A percentile compares a stretch with the other conserved stretches of the same genome.
phyloP scores from a whole-genome alignment of 2,329 filamentous ascomycete species.

The Verticillium longisporum region DNA sequence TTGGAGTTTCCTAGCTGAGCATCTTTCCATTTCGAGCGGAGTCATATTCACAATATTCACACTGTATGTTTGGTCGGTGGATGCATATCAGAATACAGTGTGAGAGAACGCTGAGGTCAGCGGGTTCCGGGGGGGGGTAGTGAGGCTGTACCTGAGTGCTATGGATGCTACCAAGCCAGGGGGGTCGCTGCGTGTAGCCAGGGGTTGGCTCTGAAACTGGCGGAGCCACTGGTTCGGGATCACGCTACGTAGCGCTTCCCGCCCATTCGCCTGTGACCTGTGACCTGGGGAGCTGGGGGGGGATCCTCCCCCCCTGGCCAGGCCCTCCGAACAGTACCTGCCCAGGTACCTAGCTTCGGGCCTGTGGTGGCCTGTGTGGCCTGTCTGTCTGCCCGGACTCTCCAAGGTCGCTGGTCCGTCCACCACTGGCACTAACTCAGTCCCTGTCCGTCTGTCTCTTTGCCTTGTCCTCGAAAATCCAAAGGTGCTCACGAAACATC shows the following conservation, averaged over 20 bases:
- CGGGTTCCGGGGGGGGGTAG: background rate
- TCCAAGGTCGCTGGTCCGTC: background rate
- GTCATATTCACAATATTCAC: background rate
- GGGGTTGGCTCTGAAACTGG: slow-evolving; percentile 1
- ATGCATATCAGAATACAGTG: background rate
- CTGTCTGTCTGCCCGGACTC: background rate
- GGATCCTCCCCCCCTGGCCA: no score
- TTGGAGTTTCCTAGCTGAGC: background rate
- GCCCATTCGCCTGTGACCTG: background rate
- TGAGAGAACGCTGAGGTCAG: background rate
- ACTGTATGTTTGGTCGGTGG: background rate
- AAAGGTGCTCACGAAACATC: background rate
- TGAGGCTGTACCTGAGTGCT: background rate
- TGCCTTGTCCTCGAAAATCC: background rate
- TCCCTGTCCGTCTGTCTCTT: background rate
- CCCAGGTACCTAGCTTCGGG: no score
- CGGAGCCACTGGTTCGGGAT: background rate
- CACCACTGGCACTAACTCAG: background rate
- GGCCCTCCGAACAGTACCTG: no score
- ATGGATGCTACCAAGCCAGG: background rate
- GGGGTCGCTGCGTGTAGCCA: background rate
- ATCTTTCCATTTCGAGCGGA: no score
- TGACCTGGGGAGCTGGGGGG: background rate
- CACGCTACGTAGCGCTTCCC: slow-evolving; percentile 3
- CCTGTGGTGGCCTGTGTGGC: background rate